Evolutionary conservation across 2,329 filamentous ascomycete species (phyloP), one percentile per base, ranked within the genome.

Genomic region (Venturia nashicola): DNA sequence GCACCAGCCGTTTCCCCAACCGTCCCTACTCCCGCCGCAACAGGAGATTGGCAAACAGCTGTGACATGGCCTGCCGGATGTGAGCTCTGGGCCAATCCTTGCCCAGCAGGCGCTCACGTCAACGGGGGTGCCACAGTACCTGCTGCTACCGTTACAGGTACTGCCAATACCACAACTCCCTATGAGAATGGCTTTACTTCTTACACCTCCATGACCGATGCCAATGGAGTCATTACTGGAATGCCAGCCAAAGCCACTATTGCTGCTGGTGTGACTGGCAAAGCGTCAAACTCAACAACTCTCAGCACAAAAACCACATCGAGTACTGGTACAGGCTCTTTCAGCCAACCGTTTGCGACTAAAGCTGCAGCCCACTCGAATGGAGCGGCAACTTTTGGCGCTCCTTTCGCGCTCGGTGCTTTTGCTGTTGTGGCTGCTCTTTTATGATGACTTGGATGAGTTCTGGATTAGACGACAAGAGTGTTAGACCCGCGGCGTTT

Each of bases 161-260:
- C 54, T 14, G 27, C 36, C 1, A 59, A 34, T 43, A 34, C 16
- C 14, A 54, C 42, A 16, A 46, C 61, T 32, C 11, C 36, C 16
- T 65, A 62, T 43, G 57, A 57, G 20, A 65, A 65, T 60, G 63
- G 42, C 32, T 65, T 65, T 59, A 65, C 63, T 32, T 51, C 42
- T 16, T 80, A 74, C 72, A 73, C 78, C 32, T 77, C 77, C 36
- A 64, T 76, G 72, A 81, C 79, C 66, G 77, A 82, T 73, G 77
- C 77, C 20, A 68, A 73, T 23, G 79, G 80, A 57, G 79, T 80
- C 43, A 75, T 81, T 54, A 82, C 80, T 51, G 79, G 78, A 66
- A 74, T 77, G 72, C 79, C 79, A 40, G 4, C 57, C 5, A 48
- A 44, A 43, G 63, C 55, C 5, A 65, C 63, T n/a, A 55, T 59